A percentile compares a stretch with the other conserved stretches of the same genome.
phyloP scores from a whole-genome alignment of 1,139 yeast genomes.

The Pneumocystis sp. region DNA sequence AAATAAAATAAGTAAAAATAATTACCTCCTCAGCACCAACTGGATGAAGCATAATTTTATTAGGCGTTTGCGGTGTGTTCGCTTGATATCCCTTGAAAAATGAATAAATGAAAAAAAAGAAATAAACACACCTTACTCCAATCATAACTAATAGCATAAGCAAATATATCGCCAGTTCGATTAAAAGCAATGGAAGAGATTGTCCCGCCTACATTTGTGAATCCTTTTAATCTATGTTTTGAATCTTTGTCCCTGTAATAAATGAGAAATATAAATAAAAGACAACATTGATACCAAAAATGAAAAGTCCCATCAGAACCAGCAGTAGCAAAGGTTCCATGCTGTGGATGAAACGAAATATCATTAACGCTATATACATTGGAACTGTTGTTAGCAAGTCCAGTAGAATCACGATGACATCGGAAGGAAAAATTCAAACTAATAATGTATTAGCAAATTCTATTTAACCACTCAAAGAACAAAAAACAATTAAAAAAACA shows the following conservation, averaged over 20 bases:
- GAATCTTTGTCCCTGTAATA: slow-evolving; percentile 56
- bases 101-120: background rate
- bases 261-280: background rate
- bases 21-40: slow-evolving; percentile 72
- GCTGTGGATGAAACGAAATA: slow-evolving; percentile 72
- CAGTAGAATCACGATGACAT: slow-evolving; percentile 58
- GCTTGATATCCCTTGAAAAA: slow-evolving; percentile 45
- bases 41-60: slow-evolving; percentile 65
- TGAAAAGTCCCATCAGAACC: slow-evolving; percentile 91
- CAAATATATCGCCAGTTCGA: slow-evolving; percentile 68
- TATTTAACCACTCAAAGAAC: slow-evolving; percentile 20
- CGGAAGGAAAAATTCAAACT: slow-evolving; percentile 54
- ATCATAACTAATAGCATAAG: slow-evolving; percentile 86
- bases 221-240: slow-evolving; percentile 70
- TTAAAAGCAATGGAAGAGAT: slow-evolving; percentile 72
- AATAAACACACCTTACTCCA: slow-evolving; percentile 47
- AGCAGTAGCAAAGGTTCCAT: slow-evolving; percentile 85
- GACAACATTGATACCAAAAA: slow-evolving; percentile 41
- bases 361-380: slow-evolving; percentile 61
- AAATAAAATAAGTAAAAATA: slow-evolving; percentile 26
- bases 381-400: slow-evolving; percentile 7
- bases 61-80: slow-evolving; percentile 63
- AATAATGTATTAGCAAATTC: slow-evolving; percentile 27
- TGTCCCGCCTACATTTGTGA: slow-evolving; percentile 52
- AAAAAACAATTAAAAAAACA: background rate